Percentiles rank a stretch among this genome's conserved stretches.
Evolutionary conservation across 1,284 basidiomycete genomes (phyloP).

Genomic region (Phylloboletellus chloephorus): DNA sequence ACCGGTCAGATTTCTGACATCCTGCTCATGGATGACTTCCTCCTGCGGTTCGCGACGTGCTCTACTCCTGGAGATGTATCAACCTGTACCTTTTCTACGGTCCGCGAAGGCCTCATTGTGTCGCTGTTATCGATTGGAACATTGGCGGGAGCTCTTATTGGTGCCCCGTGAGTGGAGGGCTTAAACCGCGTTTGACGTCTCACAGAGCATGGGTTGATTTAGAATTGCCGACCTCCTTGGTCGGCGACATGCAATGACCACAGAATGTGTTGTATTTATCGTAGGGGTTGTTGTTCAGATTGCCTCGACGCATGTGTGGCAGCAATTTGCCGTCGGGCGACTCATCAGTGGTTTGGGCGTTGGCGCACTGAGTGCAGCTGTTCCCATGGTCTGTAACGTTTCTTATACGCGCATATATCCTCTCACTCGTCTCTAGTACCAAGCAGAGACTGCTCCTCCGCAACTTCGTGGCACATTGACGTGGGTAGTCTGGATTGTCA

Average conservation of each 20-base stretch:
- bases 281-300: constrained; percentile 69
- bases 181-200: neutral
- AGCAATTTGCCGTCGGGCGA: constrained; percentile 65
- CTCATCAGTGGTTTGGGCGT: constrained; percentile 65
- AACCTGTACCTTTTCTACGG: constrained; percentile 48
- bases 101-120: constrained; percentile 64
- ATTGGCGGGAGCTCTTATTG: constrained; percentile 52
- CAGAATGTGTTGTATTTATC: constrained; percentile 62
- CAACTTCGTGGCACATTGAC: constrained; percentile 75
- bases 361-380: constrained; percentile 69
- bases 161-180: constrained; percentile 57
- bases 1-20: constrained; percentile 79
- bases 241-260: constrained; percentile 64
- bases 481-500: constrained; percentile 6
- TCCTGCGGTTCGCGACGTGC: constrained; percentile 56
- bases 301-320: constrained; percentile 46
- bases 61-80: constrained; percentile 33
- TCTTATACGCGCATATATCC: neutral
- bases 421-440: constrained; percentile 40
- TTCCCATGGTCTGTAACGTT: constrained; percentile 52
- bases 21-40: constrained; percentile 70
- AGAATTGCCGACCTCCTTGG: constrained; percentile 65
- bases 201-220: constrained; percentile 4
- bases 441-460: constrained; percentile 72
- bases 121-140: constrained; percentile 64